These are phyloP conservation scores for Mycena polygramma DNA, from an alignment of 768 basidiomycete genomes.

Conservation along the genomic window DNA sequence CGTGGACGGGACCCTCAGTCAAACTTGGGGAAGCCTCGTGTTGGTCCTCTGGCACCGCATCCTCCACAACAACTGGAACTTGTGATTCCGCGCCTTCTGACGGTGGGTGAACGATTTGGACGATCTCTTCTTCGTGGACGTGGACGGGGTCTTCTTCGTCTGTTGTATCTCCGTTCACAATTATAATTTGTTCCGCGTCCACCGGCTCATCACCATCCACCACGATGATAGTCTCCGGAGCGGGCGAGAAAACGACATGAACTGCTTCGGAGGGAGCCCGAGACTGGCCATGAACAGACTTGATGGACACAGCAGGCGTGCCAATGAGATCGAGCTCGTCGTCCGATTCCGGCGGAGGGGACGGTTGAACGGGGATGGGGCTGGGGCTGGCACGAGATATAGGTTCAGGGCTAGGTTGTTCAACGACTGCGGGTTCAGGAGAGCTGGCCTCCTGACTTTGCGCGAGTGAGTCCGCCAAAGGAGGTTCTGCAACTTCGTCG, in stretches of 20 bases:
- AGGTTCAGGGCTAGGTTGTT: constrained; percentile 16
- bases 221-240: constrained; percentile 20
- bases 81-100: constrained; percentile 10
- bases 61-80: constrained; percentile 33
- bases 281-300: constrained; percentile 27
- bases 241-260: constrained; percentile 14
- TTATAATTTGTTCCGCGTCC: constrained; percentile 24
- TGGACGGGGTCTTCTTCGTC: constrained; percentile 37
- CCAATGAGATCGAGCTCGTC: constrained; percentile 60
- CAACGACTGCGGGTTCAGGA: constrained; percentile 15
- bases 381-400: constrained; percentile 33
- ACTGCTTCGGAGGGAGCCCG: constrained; percentile 30
- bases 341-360: constrained; percentile 29
- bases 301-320: constrained; percentile 40
- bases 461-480: constrained; percentile 18
- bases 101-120: constrained; percentile 24
- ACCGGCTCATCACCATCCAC: constrained; percentile 32
- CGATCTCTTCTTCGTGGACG: constrained; percentile 33
- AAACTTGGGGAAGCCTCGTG: constrained; percentile 26
- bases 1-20: constrained; percentile 26
- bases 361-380: constrained; percentile 33
- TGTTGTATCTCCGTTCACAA: constrained; percentile 28
- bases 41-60: constrained; percentile 14
- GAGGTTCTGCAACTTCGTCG: constrained; percentile 1
- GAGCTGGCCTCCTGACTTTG: constrained; percentile 24